Conservation (phyloP, 169 alveolate genomes). For the Plasmodium blacklocki region DNA sequence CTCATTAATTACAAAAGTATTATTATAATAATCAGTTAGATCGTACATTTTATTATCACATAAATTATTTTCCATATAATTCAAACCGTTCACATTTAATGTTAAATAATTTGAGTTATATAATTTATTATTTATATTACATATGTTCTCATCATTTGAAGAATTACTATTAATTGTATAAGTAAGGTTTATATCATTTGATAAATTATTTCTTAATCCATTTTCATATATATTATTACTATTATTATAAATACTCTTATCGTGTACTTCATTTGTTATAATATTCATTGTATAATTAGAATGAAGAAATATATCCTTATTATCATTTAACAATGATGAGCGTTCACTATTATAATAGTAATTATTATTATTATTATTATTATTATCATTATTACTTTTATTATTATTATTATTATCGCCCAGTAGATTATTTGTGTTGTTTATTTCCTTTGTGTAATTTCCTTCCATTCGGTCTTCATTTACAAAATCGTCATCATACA, state of each 20-base stretch:
- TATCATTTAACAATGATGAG: constrained; percentile 1
- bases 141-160: neutral
- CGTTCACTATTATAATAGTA: neutral
- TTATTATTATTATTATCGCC: neutral
- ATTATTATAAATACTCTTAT: constrained; percentile 2
- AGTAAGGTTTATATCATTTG: constrained; percentile 5
- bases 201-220: constrained; percentile 5
- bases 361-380: neutral
- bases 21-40: constrained; percentile 28
- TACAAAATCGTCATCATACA: constrained; percentile 15
- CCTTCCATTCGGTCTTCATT: neutral
- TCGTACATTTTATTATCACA: constrained; percentile 5
- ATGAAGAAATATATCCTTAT: neutral
- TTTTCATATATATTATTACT: constrained; percentile 2
- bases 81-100: neutral
- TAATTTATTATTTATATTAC: constrained; percentile 9
- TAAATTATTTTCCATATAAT: constrained; percentile 27
- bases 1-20: constrained; percentile 17
- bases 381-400: neutral
- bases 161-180: neutral
- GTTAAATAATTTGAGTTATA: neutral
- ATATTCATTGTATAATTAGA: constrained; percentile 3
- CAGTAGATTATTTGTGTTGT: neutral
- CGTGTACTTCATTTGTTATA: neutral
- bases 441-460: constrained; percentile 1